These are phyloP conservation scores for Cladosporium sp. DNA, from an alignment of 2,329 filamentous ascomycete species.

Conservation along the genomic window DNA sequence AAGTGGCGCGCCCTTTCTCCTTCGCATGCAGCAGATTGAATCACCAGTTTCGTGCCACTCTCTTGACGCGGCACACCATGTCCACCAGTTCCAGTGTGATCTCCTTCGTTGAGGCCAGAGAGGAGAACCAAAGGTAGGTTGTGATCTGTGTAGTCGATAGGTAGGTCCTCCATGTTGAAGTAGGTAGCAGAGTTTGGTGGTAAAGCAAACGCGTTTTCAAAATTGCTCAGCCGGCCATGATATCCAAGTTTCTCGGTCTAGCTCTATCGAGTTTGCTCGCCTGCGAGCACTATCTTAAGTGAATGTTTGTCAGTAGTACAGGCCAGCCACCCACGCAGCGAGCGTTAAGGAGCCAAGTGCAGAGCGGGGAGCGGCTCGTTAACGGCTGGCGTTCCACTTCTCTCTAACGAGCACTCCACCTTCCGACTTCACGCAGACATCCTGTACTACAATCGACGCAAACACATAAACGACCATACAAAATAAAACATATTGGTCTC, in stretches of 20 bases:
- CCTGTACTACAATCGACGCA: not conserved
- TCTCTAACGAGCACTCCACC: not conserved
- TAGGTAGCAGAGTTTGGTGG: not conserved
- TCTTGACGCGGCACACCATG: constrained; percentile 17
- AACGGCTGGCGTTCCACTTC: not conserved
- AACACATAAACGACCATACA: not conserved
- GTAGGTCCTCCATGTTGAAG: constrained; percentile 69
- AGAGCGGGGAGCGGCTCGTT: not conserved
- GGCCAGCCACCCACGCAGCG: not conserved
- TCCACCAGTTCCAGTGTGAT: constrained; percentile 6
- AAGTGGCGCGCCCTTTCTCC: constrained; percentile 49
- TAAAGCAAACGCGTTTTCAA: not conserved
- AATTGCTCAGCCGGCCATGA: not conserved
- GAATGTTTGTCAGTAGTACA: not conserved
- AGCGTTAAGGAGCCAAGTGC: not conserved
- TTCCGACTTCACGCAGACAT: not conserved
- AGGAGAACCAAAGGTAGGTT: constrained; percentile 81
- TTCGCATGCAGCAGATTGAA: constrained; percentile 22
- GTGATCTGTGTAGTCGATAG: constrained; percentile 73
- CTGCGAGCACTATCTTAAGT: constrained; percentile 1
- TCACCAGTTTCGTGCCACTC: constrained; percentile 24
- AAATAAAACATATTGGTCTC: not conserved
- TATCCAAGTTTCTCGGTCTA: no score
- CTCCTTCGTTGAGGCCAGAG: constrained; percentile 60
- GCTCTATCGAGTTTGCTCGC: not conserved